Evolutionary conservation across 73 alveolate species (phyloP), one percentile per base, ranked within the genome.

Genomic region (Paramecium biaurelia): DNA sequence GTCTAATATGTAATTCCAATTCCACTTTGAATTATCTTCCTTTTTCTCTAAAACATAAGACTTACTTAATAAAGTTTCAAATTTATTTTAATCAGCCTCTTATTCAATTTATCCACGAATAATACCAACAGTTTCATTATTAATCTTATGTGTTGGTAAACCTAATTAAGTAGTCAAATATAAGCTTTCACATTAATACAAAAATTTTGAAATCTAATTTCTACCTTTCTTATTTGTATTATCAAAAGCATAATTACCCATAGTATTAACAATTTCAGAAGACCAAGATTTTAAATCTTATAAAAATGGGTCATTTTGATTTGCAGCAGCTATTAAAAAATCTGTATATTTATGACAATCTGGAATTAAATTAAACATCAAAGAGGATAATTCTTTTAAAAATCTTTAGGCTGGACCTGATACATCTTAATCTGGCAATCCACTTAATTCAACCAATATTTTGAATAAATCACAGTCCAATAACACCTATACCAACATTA

Each of bases 211-310:
- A 12, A 68, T 74, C 21, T 38, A 49, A 41, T 74, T 63, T 30
- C 72, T 88, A 6, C 56, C 56, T 28, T 88, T 88, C 37, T 70
- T 88, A n/a, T 88, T 88, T 1, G 70, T 42, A 45, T 24, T 70
- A 23, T 88, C 93, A 42, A 88, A 88, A 43, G 72, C 93, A 53
- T 88, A 88, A 68, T 88, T 88, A 38, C 93, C 93, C 93, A 88
- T 88, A 7, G 72, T 70, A 70, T 79, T 88, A 7, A 88, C 90
- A 38, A 88, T 88, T 68, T 88, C 86, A 68, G 88, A 57, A 2
- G 93, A 88, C 90, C 93, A 88, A 12, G 93, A 74, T 57, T 88
- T 88, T 21, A 88, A 42, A 30, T 88, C 93, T 5, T 47, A 35
- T 20, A 88, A 37, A 34, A 57, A 70, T 23, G 85, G 90, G 42